Evolutionary conservation across 306 rosid species (phyloP).

Genomic region (Cotoneaster glaucophyllus): DNA sequence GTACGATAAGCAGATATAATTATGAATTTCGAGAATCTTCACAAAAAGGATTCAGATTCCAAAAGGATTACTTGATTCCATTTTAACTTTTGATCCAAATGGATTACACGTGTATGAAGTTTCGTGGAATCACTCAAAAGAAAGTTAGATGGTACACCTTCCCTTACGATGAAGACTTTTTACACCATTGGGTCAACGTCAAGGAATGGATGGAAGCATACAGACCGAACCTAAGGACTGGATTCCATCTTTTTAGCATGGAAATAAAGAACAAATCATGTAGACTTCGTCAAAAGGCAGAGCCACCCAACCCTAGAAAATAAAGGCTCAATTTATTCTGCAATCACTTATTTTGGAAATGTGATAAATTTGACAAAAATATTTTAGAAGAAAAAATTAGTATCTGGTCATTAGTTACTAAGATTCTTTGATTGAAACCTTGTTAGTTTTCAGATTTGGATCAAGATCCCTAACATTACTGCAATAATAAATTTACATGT

Average conservation of each 20-base stretch:
- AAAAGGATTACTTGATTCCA: neutral
- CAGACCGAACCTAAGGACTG: neutral
- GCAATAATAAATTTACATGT: no score
- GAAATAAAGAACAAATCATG: neutral
- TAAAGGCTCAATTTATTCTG: neutral
- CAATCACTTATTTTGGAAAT: neutral
- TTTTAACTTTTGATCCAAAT: neutral
- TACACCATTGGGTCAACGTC: slow-evolving; percentile 2
- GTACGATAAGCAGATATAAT: no score
- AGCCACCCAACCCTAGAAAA: neutral
- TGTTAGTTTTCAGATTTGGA: no score
- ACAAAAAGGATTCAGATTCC: no score
- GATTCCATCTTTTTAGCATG: slow-evolving; percentile 2
- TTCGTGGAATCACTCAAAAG: neutral
- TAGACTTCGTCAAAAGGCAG: neutral
- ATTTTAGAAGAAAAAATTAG: no score
- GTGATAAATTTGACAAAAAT: neutral
- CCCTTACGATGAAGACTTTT: neutral
- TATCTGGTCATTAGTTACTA: no score
- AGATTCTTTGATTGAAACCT: no score
- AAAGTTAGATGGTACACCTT: slow-evolving; percentile 7
- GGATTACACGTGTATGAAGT: neutral
- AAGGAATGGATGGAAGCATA: neutral
- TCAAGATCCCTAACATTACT: no score
- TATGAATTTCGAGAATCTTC: no score